A percentile compares a stretch with the other conserved stretches of the same genome.
Evolutionary conservation across 2,329 filamentous ascomycete genomes (phyloP).

Genomic region (Sclerotinia sclerotiorum): DNA sequence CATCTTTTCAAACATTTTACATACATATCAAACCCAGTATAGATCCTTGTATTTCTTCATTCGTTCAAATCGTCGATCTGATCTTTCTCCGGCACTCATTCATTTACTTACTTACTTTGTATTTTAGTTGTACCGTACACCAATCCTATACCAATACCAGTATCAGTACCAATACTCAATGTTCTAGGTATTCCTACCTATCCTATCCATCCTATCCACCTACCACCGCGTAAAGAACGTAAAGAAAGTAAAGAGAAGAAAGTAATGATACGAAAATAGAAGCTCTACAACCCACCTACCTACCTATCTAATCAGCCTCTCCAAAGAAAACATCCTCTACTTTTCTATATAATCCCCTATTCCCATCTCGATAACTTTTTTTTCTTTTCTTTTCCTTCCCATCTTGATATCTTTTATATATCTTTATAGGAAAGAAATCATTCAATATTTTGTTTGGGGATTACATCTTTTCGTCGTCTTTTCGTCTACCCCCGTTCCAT

Average conservation of each 20-base stretch:
- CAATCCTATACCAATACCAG: too few relatives aligned
- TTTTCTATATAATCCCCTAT: conserved; percentile 8
- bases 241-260: neutral
- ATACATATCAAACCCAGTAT: neutral
- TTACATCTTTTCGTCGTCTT: neutral
- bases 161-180: too few relatives aligned
- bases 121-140: too few relatives aligned
- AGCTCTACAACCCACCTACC: too few relatives aligned
- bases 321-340: too few relatives aligned
- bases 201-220: neutral
- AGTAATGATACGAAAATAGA: neutral
- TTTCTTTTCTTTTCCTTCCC: neutral
- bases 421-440: neutral
- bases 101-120: too few relatives aligned
- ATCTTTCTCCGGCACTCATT: neutral
- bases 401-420: neutral
- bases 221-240: too few relatives aligned
- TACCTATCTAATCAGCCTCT: neutral
- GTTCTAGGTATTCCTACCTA: too few relatives aligned
- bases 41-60: neutral
- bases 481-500: conserved; percentile 25
- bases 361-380: neutral
- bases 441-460: neutral
- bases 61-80: neutral
- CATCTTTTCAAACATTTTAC: neutral